Base-by-base conservation (phyloP, 352 stramenopile species). In the Plasmopara halstedii region DNA sequence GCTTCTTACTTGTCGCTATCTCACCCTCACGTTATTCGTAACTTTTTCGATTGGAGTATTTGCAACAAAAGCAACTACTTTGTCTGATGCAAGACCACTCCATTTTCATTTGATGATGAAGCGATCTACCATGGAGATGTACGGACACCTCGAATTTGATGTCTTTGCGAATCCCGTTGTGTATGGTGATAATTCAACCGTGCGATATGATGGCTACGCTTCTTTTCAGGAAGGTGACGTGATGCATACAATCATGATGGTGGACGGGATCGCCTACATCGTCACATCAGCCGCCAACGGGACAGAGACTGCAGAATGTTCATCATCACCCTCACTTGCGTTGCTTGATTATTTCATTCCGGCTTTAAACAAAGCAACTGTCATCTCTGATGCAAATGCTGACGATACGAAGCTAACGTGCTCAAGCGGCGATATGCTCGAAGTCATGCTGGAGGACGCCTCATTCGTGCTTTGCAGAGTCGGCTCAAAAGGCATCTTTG, bases 151-250 rank as follows among this genome's bases (percentile, higher is more conserved):
- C 15, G 34, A 69, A 32, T 64, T 70, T 33, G 42, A 72, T 25
- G 46, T 68, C 13, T 61, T 73, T 21, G 62, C 56, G 5, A 70
- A 63, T 21, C 65, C 55, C 5, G 46, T 70, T 20, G 46, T 64
- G 33, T 57, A 40, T 2, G 22, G 34, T 0, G 49, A 53, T 36
- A 53, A 56, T 6, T 23, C 46, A 14, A 34, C 37, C 18, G 48
- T 75, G 2, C 41, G 50, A 15, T 75, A 64, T 40, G 49, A 70
- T 27, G 57, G 50, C 11, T 57, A 59, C 31, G 37, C 56, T 14
- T 40, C 37, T 1, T 58, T 63, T 35, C 40, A 40, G 34, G 49
- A 62, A n/a, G 47, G 48, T 13, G 20, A 26, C 29, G 61, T 49
- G 4, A 50, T 53, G 7, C 46, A 65, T 38, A 62, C 47, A 23